Percentiles rank a stretch among this genome's conserved stretches.
Evolutionary conservation across 805 yeast genomes (phyloP).

Genomic region (Wickerhamiella cacticola): DNA sequence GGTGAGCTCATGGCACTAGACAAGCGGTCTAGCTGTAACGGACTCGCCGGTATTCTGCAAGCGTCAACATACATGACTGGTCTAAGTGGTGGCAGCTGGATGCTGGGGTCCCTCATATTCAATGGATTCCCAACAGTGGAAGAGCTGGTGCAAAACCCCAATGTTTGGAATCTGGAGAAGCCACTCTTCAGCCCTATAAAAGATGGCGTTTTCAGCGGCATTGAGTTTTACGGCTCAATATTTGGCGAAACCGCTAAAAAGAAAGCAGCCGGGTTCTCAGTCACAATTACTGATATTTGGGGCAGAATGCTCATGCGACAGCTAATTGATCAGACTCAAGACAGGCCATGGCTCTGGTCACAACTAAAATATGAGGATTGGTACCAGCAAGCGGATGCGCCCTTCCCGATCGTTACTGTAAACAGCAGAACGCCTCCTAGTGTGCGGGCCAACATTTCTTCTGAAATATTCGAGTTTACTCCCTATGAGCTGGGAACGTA

Average conservation of each 20-base stretch:
- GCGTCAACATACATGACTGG: slow-evolving; percentile 46
- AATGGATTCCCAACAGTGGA: slow-evolving; percentile 25
- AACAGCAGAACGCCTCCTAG: slow-evolving; percentile 30
- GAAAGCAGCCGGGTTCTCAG: slow-evolving; percentile 47
- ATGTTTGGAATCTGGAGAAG: slow-evolving; percentile 5
- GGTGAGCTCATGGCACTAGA: slow-evolving; percentile 28
- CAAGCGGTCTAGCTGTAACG: neutral
- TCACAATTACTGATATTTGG: slow-evolving; percentile 60
- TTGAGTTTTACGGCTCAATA: neutral
- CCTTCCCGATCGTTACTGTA: slow-evolving; percentile 42
- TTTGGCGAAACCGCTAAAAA: slow-evolving; percentile 24
- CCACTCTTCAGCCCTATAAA: neutral
- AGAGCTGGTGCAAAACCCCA: neutral
- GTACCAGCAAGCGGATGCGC: slow-evolving; percentile 47
- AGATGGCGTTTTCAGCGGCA: neutral
- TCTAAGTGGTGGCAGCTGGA: slow-evolving; percentile 62
- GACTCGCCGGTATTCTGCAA: slow-evolving; percentile 41
- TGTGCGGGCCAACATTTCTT: slow-evolving; percentile 39
- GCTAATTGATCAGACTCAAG: slow-evolving; percentile 40
- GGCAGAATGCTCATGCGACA: slow-evolving; percentile 55
- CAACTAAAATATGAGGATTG: slow-evolving; percentile 45
- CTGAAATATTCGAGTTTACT: slow-evolving; percentile 35
- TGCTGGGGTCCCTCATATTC: slow-evolving; percentile 38
- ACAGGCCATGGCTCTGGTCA: slow-evolving; percentile 35
- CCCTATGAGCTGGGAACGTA: slow-evolving; percentile 63